phyloP scores from a whole-genome alignment of 148 eudicot genomes.

The Spergularia marina region DNA sequence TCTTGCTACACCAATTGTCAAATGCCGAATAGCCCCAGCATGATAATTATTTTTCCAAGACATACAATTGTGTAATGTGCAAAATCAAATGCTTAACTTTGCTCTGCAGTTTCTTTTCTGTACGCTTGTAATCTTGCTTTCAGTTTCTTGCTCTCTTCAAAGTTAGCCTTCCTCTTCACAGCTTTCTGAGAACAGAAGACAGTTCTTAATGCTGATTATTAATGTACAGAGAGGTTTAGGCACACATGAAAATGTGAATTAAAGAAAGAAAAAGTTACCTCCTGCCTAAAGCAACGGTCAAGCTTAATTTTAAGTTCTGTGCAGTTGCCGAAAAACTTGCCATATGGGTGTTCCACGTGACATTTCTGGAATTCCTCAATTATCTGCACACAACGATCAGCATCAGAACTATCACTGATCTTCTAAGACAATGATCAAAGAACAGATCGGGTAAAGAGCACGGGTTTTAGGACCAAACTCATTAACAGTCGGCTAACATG shows the following conservation, averaged over 20 bases:
- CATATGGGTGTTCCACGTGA: constrained; percentile 74
- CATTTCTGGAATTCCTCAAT: constrained; percentile 88
- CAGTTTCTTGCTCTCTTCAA: constrained; percentile 85
- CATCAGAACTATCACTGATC: not conserved
- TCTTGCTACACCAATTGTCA: not conserved
- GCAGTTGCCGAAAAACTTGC: constrained; percentile 82
- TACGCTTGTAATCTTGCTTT: constrained; percentile 68
- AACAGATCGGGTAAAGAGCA: not conserved
- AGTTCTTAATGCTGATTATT: not conserved
- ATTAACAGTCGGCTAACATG: not conserved
- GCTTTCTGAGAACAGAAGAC: constrained; percentile 59
- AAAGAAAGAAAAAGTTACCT: constrained; percentile 36
- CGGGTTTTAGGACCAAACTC: not conserved
- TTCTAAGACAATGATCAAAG: not conserved
- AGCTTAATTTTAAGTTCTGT: constrained; percentile 90
- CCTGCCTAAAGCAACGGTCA: constrained; percentile 88
- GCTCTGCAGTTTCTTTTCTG: constrained; percentile 58
- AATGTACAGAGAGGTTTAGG: not conserved
- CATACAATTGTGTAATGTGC: not conserved
- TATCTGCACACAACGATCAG: constrained; percentile 45
- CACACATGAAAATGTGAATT: too few species aligned
- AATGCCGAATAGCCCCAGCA: not conserved
- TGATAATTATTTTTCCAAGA: not conserved
- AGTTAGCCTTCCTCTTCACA: constrained; percentile 81
- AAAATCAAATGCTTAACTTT: constrained; percentile 8